Base-by-base conservation (phyloP, 768 basidiomycete species). In the Podaxis carcinomalis region DNA sequence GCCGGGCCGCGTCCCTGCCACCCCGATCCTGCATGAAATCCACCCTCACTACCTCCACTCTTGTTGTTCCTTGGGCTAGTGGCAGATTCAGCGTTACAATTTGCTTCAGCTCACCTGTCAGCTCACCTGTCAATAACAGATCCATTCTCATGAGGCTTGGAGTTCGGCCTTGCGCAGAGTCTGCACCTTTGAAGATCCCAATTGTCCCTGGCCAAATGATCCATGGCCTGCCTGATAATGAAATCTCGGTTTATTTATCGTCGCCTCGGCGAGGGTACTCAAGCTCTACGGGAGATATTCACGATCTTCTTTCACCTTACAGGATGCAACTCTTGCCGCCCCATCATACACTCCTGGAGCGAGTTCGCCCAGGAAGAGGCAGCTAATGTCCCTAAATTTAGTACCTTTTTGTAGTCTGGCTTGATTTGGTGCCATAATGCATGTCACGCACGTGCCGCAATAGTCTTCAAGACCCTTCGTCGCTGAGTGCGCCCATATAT, bases 1-100 rank as follows among this genome's bases (percentile, higher is more conserved):
- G 13, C 59, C 59, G 59, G 19, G 1, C 25, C 39, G 46, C 7
- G 23, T 5, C 47, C 47, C 4, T 49, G 47, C 19, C 21, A 27
- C 6, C 13, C 19, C 0, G 23, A 25, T 14, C 19, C 4, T 40
- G 32, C 50, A 51, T 59, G 5, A 57, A 59, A 10, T 39, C 59
- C 11, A 64, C n/a, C n/a, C n/a, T n/a, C n/a, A n/a, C n/a, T n/a
- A n/a, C n/a, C n/a, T 39, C 44, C 27, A 44, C 42, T 14, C 65
- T 64, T 35, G 32, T 67, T 5, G 28, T 64, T 44, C 68, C 66
- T n/a, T 68, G 66, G 64, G 66, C 65, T 21, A 25, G 66, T 52
- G 2, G 0, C 4, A 5, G 37, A 9, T 14, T 11, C 11, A 36
- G 11, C 1, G n/a, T 32, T 44, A 23, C 6, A 16, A 28, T n/a